Evolutionary conservation across 2,329 filamentous ascomycete genomes (phyloP).

Genomic region (Microascus cirrosus): DNA sequence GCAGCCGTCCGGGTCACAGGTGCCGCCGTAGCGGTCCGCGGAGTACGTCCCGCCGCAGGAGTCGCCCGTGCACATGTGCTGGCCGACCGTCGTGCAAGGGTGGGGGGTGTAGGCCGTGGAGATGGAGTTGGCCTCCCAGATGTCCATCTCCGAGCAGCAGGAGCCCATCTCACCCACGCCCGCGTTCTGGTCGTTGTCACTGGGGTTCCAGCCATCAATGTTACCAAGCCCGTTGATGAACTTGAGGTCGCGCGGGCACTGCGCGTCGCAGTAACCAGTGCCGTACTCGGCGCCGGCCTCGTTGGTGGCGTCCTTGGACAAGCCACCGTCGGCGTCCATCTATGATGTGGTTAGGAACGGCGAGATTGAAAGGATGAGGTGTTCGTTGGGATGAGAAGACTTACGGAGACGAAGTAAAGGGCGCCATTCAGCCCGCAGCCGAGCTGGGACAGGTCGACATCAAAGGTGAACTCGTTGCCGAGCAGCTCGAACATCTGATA

Average conservation of each 20-base stretch:
- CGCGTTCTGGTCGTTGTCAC: conserved; percentile 37
- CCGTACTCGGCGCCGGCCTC: conserved; percentile 39
- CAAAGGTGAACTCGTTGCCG: conserved; percentile 54
- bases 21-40: conserved; percentile 38
- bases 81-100: conserved; percentile 33
- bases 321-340: conserved; percentile 42
- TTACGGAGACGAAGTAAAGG: conserved; percentile 39
- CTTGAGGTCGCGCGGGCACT: conserved; percentile 35
- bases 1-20: conserved; percentile 54
- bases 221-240: conserved; percentile 33
- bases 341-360: neutral
- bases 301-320: conserved; percentile 30
- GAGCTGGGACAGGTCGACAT: conserved; percentile 52
- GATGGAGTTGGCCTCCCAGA: conserved; percentile 22
- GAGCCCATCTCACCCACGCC: conserved; percentile 37
- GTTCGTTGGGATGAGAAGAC: neutral
- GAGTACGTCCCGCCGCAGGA: conserved; percentile 38
- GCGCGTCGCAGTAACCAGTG: conserved; percentile 39
- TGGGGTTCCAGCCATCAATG: conserved; percentile 31
- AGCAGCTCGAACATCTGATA: conserved; percentile 51
- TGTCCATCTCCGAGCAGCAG: conserved; percentile 47
- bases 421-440: conserved; percentile 57
- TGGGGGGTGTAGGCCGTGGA: conserved; percentile 32
- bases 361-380: neutral
- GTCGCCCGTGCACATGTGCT: conserved; percentile 17